Evolutionary conservation across 345 rosid genomes (phyloP), one percentile per base, ranked within the genome.

Genomic region (Citrus medica): DNA sequence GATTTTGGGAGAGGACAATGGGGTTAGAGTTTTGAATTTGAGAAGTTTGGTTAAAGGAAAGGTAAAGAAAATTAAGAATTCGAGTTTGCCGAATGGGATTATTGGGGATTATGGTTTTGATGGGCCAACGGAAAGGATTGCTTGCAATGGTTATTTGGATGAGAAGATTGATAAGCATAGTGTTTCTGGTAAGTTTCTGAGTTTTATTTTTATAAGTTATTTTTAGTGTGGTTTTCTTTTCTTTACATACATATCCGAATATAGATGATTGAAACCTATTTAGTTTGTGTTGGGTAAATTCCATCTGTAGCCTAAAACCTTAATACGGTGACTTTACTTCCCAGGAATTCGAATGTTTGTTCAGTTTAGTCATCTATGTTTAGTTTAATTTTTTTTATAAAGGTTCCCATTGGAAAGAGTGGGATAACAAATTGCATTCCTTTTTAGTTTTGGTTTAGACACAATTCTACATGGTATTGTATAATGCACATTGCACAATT

Each of bases 1-100:
- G 89, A 79, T 94, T 63, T 82, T 94, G 66, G 97, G 98, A 80
- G 92, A 89, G 85, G 92, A 88, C 55, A 82, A 86, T 84, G 97
- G 97, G 74, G 90, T 90, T 68, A 84, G 88, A 79, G 88, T 89
- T 68, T 85, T 89, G 63, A 85, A 85, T 89, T 80, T 94, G 80
- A 89, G 83, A 87, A 88, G 83, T 37, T 58, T 93, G 74, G 87
- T 80, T 66, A 90, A 89, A 79, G 89, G 89, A 66, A 85, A 81
- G 75, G 79, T 61, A 48, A 88, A 81, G 88, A 89, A 71, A 78
- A 83, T 79, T 28, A 89, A 78, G 85, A 79, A 77, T 68, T 70
- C 42, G 72, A 84, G 74, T 70, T 73, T 84, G 78, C 86, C 88
- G 8, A 84, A 87, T 83, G 93, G 90, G 69, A 75, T 82, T n/a